These are phyloP conservation scores for Osmanthus fragrans DNA, from an alignment of 257 asterid species.

Conservation along the genomic window DNA sequence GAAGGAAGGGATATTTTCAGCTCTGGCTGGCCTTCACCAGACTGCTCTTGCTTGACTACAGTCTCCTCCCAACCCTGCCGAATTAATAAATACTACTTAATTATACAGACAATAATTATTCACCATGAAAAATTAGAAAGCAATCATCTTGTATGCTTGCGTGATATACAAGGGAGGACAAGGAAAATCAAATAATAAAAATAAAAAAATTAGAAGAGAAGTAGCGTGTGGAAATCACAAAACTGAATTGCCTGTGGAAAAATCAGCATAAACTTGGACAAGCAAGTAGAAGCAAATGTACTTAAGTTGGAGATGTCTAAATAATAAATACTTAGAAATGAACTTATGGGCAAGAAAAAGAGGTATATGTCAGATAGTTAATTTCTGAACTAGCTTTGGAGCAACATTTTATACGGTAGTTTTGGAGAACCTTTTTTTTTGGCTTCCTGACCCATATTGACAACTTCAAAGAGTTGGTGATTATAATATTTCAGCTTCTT, in stretches of 20 bases:
- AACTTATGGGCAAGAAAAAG: neutral
- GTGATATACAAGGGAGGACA: slow-evolving; percentile 10
- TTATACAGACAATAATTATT: slow-evolving; percentile 19
- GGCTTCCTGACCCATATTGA: neutral
- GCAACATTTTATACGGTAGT: neutral
- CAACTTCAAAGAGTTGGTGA: neutral
- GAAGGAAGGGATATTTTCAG: slow-evolving; percentile 93
- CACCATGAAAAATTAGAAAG: neutral
- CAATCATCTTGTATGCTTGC: slow-evolving; percentile 17
- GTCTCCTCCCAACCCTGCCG: slow-evolving; percentile 98
- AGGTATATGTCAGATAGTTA: neutral
- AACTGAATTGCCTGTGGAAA: neutral
- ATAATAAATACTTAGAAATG: neutral
- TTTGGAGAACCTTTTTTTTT: neutral
- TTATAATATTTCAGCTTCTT: neutral
- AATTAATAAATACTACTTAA: slow-evolving; percentile 26
- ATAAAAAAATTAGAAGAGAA: neutral
- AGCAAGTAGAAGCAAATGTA: neutral
- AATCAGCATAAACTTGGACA: neutral
- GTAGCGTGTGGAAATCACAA: neutral
- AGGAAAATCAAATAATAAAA: neutral
- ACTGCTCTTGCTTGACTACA: slow-evolving; percentile 77
- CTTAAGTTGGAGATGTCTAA: neutral
- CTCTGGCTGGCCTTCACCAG: slow-evolving; percentile 67
- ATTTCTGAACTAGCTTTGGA: neutral